Evolutionary conservation across 768 basidiomycete species (phyloP).

Genomic region (Auriculariales sp.): DNA sequence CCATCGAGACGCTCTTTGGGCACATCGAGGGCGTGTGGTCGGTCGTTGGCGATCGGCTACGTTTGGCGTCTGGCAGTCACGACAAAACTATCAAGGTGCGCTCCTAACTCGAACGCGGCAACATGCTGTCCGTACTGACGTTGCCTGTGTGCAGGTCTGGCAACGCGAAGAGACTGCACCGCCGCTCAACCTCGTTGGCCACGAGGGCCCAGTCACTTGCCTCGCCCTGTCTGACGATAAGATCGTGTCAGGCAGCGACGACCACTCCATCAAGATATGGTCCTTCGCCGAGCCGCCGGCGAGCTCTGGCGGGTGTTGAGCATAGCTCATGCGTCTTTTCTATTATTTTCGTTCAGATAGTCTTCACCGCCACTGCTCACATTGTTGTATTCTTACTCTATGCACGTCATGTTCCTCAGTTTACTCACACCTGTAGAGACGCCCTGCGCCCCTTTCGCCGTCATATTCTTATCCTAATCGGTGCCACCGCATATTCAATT

Average conservation of each 20-base stretch:
- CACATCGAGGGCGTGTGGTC: slow-evolving; percentile 99
- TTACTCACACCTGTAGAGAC: no score
- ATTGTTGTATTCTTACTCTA: no score
- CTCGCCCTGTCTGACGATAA: slow-evolving; percentile 86
- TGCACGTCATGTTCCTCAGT: no score
- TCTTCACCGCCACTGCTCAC: no score
- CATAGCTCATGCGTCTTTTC: no score
- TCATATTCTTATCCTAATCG: no score
- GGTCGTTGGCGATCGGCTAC: slow-evolving; percentile 80
- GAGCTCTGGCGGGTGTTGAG: no score
- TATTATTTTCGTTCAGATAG: no score
- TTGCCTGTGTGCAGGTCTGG: slow-evolving; percentile 54
- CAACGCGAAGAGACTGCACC: slow-evolving; percentile 79
- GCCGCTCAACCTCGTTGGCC: slow-evolving; percentile 81
- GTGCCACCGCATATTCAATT: no score
- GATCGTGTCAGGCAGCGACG: slow-evolving; percentile 92
- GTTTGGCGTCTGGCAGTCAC: slow-evolving; percentile 86
- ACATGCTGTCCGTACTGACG: not conserved
- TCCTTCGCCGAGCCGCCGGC: no score
- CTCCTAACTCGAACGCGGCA: slow-evolving; percentile 5
- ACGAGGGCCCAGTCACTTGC: slow-evolving; percentile 88
- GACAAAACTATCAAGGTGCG: slow-evolving; percentile 93
- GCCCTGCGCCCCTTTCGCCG: no score
- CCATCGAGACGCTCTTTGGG: slow-evolving; percentile 76
- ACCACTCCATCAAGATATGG: slow-evolving; percentile 80